Evolutionary conservation across 352 stramenopile species (phyloP).

Genomic region (Phytophthora idaei): DNA sequence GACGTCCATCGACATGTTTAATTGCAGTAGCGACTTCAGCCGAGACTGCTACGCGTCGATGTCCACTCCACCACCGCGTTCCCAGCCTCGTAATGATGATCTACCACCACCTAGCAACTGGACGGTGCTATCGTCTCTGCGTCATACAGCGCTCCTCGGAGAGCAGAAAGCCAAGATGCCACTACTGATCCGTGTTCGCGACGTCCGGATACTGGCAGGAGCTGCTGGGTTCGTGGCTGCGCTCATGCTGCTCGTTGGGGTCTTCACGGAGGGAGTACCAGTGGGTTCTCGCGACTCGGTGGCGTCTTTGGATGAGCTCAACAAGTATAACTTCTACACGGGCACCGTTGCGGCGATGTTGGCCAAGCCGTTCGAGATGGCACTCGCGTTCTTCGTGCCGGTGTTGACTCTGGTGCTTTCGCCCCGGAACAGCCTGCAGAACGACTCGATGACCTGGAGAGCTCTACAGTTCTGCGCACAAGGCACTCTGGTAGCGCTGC

Average conservation of each 20-base stretch:
- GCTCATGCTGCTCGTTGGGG: slow-evolving; percentile 30
- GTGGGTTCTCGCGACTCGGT: slow-evolving; percentile 32
- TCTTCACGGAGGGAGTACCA: slow-evolving; percentile 37
- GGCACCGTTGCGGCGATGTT: slow-evolving; percentile 40
- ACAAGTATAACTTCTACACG: slow-evolving; percentile 63
- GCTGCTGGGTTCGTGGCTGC: slow-evolving; percentile 21
- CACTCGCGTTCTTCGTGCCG: slow-evolving; percentile 42
- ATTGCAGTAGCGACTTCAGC: slow-evolving; percentile 22
- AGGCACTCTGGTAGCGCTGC: slow-evolving; percentile 31
- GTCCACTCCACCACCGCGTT: slow-evolving; percentile 21
- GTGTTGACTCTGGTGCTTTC: slow-evolving; percentile 49
- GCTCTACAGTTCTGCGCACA: slow-evolving; percentile 33
- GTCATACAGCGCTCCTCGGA: slow-evolving; percentile 30
- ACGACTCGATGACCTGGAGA: slow-evolving; percentile 50
- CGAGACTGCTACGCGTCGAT: slow-evolving; percentile 28
- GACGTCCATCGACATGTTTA: slow-evolving; percentile 12
- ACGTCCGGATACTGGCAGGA: slow-evolving; percentile 31
- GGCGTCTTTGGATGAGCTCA: slow-evolving; percentile 26
- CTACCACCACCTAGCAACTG: slow-evolving; percentile 23
- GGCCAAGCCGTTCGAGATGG: slow-evolving; percentile 51
- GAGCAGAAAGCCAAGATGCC: slow-evolving; percentile 31
- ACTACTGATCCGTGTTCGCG: slow-evolving; percentile 32
- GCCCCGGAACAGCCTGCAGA: slow-evolving; percentile 42
- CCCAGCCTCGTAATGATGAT: slow-evolving; percentile 2
- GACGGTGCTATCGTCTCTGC: slow-evolving; percentile 39